Evolutionary conservation across 208 protist species (phyloP), one percentile per base, ranked within the genome.

Genomic region (Strigomonas galati): DNA sequence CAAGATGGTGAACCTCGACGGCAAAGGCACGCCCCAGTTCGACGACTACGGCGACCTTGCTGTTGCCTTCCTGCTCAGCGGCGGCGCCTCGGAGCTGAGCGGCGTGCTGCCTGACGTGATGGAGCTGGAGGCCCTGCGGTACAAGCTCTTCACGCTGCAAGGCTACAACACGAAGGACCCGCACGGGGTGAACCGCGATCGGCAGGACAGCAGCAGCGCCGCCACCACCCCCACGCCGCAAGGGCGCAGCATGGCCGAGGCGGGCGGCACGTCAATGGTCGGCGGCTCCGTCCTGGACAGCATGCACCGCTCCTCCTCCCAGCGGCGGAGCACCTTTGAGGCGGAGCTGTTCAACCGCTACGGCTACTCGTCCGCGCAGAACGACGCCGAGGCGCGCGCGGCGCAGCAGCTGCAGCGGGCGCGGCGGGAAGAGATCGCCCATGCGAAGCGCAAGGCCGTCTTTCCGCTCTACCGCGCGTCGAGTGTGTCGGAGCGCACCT

Each of bases 11-110:
- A 67, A 78, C 48, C 75, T 72, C 24, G 51, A 76, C 6, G 68
- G 71, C 43, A 65, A 52, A 35, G 69, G 63, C 26, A 35, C 65
- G 6, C 49, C 72, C 1, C 1, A 35, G 19, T 48, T 21, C 31
- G 73, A 81, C 21, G 82, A 94, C 64, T 90, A 84, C 66, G 88
- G 88, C 19, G 88, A 94, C 62, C 63, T 94, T 21, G 77, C 78
- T n/a, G 81, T 94, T 0, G 85, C 76, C 2, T 83, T 92, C 65
- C 63, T 94, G 21, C 76, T 90, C 52, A 89, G 83, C 67, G 62
- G 68, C 17, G 62, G 53, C 26, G 71, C 81, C 24, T 87, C 80
- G 26, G 67, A 84, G 65, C 56, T 87, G 37, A 85, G 68, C 48
- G 77, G 71, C 17, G 70, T 80, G 30, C 71, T 87, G 62, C 88